Percentiles rank a stretch among this genome's conserved stretches.
These are phyloP conservation scores for Bassia scoparia DNA, from an alignment of 148 eudicot species.

Conservation along the genomic window DNA sequence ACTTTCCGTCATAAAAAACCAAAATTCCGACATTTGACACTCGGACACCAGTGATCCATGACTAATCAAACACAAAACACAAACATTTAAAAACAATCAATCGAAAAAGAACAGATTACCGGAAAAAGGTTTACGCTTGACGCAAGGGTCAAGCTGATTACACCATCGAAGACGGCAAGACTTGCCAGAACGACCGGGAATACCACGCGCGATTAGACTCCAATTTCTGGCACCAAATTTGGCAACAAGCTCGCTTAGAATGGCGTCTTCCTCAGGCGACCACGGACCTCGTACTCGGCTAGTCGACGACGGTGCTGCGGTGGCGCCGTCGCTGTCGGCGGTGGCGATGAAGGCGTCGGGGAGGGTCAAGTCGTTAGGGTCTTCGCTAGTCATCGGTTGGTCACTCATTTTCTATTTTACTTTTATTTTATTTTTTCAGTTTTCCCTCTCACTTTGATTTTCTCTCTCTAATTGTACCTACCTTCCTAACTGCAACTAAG, in stretches of 20 bases:
- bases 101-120: constrained; percentile 29
- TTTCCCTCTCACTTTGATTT: neutral
- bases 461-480: constrained; percentile 19
- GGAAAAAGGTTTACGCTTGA: constrained; percentile 67
- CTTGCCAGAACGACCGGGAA: constrained; percentile 66
- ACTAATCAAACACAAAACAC: neutral
- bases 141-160: constrained; percentile 62
- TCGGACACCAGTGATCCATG: neutral
- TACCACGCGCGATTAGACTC: constrained; percentile 60
- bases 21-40: neutral
- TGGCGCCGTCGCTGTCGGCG: constrained; percentile 6
- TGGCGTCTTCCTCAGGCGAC: constrained; percentile 60
- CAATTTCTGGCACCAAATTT: constrained; percentile 65
- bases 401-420: constrained; percentile 14
- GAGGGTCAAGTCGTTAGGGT: constrained; percentile 31
- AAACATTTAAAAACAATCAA: neutral
- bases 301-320: neutral
- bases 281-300: constrained; percentile 47
- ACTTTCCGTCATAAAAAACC: neutral
- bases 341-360: constrained; percentile 18
- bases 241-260: constrained; percentile 39
- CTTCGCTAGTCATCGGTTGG: constrained; percentile 26
- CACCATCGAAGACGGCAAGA: constrained; percentile 77
- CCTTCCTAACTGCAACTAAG: constrained; percentile 27
- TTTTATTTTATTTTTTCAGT: neutral